These are phyloP conservation scores for Fusarium torreyae DNA, from an alignment of 2,329 filamentous ascomycete species.

Conservation along the genomic window DNA sequence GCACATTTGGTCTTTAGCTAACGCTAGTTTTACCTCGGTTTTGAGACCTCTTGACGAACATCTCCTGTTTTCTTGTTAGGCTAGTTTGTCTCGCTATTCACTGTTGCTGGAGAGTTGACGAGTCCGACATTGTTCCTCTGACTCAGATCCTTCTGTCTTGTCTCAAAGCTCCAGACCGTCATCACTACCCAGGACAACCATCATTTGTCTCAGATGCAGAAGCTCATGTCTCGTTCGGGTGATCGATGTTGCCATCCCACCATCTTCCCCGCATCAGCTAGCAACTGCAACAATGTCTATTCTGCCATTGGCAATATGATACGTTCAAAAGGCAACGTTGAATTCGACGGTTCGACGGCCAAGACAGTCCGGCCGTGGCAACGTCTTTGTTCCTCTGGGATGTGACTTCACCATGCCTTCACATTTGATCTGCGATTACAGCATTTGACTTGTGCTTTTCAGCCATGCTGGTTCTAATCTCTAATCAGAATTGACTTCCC, in stretches of 20 bases:
- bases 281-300: conserved; percentile 9
- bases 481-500: conserved; percentile 7
- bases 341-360: conserved; percentile 25
- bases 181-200: conserved; percentile 10
- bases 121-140: background rate
- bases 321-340: conserved; percentile 32
- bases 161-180: background rate
- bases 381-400: background rate
- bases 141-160: conserved; percentile 6
- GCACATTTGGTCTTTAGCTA: conserved; percentile 2
- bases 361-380: conserved; percentile 5
- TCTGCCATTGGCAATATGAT: background rate
- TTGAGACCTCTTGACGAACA: conserved; percentile 10
- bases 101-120: background rate
- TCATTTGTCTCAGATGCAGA: conserved; percentile 20
- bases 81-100: background rate
- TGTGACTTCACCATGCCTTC: conserved; percentile 12
- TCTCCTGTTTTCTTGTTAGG: conserved; percentile 2
- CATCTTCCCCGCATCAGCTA: conserved; percentile 28
- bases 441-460: background rate
- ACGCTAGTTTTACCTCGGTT: background rate
- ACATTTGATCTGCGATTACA: background rate
- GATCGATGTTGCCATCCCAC: conserved; percentile 31
- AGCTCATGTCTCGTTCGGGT: conserved; percentile 12
- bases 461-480: background rate